Conservation (phyloP, 2,329 filamentous ascomycete genomes). For the Amauroascus verrucosus region DNA sequence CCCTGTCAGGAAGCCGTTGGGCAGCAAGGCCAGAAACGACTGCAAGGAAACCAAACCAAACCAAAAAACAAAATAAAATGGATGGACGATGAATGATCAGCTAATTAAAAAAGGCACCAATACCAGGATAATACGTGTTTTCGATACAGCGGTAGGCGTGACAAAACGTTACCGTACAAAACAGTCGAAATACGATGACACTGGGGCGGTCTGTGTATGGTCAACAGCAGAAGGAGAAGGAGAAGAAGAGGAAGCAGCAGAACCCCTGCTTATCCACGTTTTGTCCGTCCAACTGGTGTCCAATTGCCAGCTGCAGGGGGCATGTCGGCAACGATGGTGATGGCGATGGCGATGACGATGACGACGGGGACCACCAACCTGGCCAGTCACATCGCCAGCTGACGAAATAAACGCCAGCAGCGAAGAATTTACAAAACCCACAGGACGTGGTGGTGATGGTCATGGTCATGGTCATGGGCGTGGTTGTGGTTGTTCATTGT, state of each 20-base stretch:
- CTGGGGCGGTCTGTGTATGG: not conserved
- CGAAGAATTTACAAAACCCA: not conserved
- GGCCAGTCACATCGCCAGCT: slow-evolving; percentile 13
- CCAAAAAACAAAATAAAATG: not conserved
- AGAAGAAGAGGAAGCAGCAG: too few relatives aligned
- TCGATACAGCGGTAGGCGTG: not conserved
- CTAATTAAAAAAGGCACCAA: not conserved
- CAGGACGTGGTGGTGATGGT: too few relatives aligned
- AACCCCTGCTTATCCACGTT: slow-evolving; percentile 14
- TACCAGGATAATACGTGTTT: not conserved
- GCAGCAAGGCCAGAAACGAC: not conserved
- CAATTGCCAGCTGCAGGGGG: slow-evolving; percentile 4
- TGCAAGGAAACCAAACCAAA: not conserved
- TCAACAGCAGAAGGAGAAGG: not conserved
- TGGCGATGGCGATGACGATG: not conserved
- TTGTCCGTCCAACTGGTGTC: slow-evolving; percentile 10
- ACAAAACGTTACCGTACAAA: slow-evolving; percentile 4
- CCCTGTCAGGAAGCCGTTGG: slow-evolving; percentile 6
- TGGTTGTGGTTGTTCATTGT: too few relatives aligned
- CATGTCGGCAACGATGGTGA: not conserved
- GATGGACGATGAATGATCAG: not conserved
- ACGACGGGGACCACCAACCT: not conserved
- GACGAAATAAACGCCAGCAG: too few relatives aligned
- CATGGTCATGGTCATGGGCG: too few relatives aligned
- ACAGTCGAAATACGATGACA: slow-evolving; percentile 6